Evolutionary conservation across 2,329 filamentous ascomycete genomes (phyloP).

Genomic region (Aspergillus sp.): DNA sequence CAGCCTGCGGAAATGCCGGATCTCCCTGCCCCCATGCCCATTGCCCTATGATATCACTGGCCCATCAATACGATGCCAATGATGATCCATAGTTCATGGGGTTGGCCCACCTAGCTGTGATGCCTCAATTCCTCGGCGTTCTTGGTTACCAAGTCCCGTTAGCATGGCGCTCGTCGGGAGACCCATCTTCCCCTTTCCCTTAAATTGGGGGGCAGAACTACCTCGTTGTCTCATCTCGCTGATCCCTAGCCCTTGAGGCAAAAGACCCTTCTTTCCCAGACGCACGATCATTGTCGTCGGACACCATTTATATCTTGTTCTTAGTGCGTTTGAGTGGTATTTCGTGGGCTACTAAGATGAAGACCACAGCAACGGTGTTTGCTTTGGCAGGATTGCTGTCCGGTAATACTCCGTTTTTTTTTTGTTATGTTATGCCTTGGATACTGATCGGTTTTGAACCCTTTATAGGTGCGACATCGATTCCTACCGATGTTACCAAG

Average conservation of each 20-base stretch:
- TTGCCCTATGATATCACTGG: slow-evolving; percentile 7
- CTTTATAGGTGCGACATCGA: slow-evolving; percentile 11
- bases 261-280: neutral
- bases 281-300: neutral
- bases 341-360: slow-evolving; percentile 13
- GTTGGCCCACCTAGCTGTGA: slow-evolving; percentile 6
- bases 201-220: slow-evolving; percentile 6
- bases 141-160: slow-evolving; percentile 6
- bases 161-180: neutral
- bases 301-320: neutral
- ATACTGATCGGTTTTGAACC: slow-evolving; percentile 1
- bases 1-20: slow-evolving; percentile 12
- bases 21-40: neutral
- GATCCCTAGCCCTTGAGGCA: neutral
- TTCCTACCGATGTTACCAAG: neutral
- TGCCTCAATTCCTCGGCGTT: slow-evolving; percentile 3
- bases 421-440: neutral
- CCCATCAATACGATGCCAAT: neutral
- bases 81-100: neutral
- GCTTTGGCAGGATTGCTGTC: slow-evolving; percentile 19
- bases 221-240: neutral
- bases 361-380: slow-evolving; percentile 10
- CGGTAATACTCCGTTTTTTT: slow-evolving; percentile 10
- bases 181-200: slow-evolving; percentile 1
- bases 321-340: slow-evolving; percentile 1